phyloP scores from a whole-genome alignment of 2,329 filamentous ascomycete genomes.

The Remersonia thermophila region DNA sequence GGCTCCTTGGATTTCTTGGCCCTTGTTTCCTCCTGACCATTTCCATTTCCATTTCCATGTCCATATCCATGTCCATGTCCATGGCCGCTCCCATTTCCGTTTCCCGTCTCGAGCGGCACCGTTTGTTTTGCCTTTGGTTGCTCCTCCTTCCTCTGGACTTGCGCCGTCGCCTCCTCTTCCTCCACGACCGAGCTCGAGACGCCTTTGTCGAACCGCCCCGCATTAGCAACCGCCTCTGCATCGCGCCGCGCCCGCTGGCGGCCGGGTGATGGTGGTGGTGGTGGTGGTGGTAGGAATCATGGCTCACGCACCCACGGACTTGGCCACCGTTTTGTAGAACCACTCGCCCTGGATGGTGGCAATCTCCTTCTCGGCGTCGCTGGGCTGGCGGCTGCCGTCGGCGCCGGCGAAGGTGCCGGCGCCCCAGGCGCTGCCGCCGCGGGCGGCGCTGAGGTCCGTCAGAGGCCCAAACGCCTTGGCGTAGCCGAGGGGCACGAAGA shows the following conservation, averaged over 20 bases:
- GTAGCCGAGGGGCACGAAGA: constrained; percentile 94
- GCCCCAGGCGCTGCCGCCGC: constrained; percentile 84
- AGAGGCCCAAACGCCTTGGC: constrained; percentile 62
- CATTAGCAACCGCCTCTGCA: constrained; percentile 13
- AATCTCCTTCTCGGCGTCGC: constrained; percentile 60
- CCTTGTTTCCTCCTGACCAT: neutral
- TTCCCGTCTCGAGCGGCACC: too few species aligned
- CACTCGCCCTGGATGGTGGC: constrained; percentile 71
- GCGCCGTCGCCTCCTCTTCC: neutral
- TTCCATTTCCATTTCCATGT: too few species aligned
- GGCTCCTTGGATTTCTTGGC: neutral
- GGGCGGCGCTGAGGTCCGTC: constrained; percentile 62
- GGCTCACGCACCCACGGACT: constrained; percentile 54
- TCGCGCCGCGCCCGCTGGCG: neutral
- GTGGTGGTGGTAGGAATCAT: too few species aligned
- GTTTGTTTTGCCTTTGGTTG: neutral
- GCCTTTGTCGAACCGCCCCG: neutral
- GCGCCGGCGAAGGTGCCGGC: constrained; percentile 73
- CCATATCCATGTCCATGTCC: too few species aligned
- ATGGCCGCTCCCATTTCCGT: too few species aligned
- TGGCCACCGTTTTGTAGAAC: constrained; percentile 68
- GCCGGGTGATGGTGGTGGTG: too few species aligned
- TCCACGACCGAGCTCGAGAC: neutral
- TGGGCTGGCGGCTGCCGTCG: constrained; percentile 78
- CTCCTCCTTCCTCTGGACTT: neutral